Evolutionary conservation across 2,329 filamentous ascomycete species (phyloP).

Genomic region (Microsporum ferrugineum): DNA sequence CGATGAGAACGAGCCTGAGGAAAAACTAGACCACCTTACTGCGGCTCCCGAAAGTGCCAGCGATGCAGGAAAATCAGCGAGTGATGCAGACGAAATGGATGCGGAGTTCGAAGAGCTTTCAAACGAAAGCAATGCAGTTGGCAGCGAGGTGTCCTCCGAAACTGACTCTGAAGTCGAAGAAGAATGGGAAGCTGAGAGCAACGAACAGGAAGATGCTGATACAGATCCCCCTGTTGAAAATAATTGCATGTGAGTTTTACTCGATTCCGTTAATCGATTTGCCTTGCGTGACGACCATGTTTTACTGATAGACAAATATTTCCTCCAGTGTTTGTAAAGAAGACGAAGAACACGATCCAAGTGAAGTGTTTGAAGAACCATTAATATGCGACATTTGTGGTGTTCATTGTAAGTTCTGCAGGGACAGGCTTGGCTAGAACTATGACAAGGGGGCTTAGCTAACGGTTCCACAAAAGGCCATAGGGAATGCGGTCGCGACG

Average conservation of each 20-base stretch:
- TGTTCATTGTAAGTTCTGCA: constrained; percentile 59
- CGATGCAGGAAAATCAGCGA: constrained; percentile 19
- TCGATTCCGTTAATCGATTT: background rate
- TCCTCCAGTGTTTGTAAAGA: constrained; percentile 62
- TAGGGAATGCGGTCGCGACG: constrained; percentile 72
- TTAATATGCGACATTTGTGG: constrained; percentile 66
- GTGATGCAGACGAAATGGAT: constrained; percentile 33
- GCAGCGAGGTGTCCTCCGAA: constrained; percentile 42
- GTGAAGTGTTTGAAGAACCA: constrained; percentile 68
- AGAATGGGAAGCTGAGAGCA: constrained; percentile 40
- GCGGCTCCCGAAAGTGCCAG: constrained; percentile 36
- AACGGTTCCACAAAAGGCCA: constrained; percentile 56
- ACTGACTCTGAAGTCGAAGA: constrained; percentile 44
- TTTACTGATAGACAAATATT: constrained; percentile 3
- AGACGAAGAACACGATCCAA: constrained; percentile 71
- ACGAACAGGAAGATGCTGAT: constrained; percentile 35
- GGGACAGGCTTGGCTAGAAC: constrained; percentile 22
- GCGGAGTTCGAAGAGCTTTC: constrained; percentile 30
- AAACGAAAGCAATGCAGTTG: constrained; percentile 26
- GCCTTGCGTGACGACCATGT: background rate
- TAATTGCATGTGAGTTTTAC: constrained; percentile 49
- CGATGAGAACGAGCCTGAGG: constrained; percentile 19
- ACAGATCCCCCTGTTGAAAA: constrained; percentile 41
- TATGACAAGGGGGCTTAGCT: constrained; percentile 25
- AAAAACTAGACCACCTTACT: constrained; percentile 16